Evolutionary conservation across 176 grass and related monocot genomes (phyloP).

Genomic region (Aegilops longissima): DNA sequence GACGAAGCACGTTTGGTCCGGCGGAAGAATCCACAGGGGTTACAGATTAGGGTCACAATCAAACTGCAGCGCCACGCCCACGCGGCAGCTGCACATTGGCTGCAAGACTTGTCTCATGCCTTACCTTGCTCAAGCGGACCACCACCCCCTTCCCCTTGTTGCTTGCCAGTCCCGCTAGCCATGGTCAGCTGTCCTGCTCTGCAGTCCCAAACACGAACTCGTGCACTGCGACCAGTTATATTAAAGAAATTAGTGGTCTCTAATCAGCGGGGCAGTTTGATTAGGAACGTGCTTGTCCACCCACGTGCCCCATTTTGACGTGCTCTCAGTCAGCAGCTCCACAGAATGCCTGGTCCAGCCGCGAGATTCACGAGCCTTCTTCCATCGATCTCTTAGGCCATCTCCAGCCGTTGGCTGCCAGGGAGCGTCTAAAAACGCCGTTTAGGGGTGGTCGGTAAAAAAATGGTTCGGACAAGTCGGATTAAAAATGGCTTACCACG

Average conservation of each 20-base stretch:
- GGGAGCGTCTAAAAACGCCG: too few species aligned
- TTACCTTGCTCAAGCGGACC: too few species aligned
- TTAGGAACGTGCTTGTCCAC: neutral
- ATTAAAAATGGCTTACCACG: too few species aligned
- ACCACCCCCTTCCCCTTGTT: neutral
- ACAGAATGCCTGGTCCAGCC: neutral
- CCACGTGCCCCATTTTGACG: neutral
- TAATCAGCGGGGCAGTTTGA: neutral
- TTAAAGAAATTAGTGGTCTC: neutral
- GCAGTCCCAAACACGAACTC: neutral
- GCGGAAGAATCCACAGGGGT: too few species aligned
- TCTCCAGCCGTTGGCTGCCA: too few species aligned
- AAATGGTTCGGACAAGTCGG: too few species aligned
- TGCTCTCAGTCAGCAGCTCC: neutral
- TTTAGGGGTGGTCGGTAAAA: too few species aligned
- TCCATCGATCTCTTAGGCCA: neutral
- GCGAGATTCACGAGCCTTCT: constrained; percentile 22
- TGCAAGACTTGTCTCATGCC: too few species aligned
- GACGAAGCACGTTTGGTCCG: too few species aligned
- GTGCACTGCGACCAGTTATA: neutral
- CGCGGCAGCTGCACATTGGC: too few species aligned
- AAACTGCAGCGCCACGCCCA: too few species aligned
- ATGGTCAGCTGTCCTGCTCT: neutral
- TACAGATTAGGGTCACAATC: too few species aligned
- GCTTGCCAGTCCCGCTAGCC: neutral